A percentile compares a stretch with the other conserved stretches of the same genome.
Evolutionary conservation across 331 rosid species (phyloP).

Genomic region (Arachis monticola): DNA sequence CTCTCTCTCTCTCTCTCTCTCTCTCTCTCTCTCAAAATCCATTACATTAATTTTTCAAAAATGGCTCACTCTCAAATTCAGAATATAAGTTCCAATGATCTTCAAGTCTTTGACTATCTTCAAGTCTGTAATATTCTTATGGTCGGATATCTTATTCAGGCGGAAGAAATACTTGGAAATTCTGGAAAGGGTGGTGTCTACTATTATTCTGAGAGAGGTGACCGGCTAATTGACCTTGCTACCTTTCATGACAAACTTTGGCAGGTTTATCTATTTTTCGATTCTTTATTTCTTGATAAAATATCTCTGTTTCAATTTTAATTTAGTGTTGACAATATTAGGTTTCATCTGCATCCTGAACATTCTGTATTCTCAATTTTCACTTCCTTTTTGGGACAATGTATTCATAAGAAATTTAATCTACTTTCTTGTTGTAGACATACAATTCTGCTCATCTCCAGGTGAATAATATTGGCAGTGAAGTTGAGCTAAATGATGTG

Average conservation of each 20-base stretch:
- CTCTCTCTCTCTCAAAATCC: not conserved
- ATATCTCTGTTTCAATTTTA: not conserved
- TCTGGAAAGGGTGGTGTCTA: slow-evolving; percentile 87
- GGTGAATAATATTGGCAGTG: slow-evolving; percentile 66
- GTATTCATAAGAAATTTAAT: slow-evolving; percentile 25
- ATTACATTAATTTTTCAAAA: not conserved
- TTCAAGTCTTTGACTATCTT: slow-evolving; percentile 37
- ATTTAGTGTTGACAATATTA: slow-evolving; percentile 6
- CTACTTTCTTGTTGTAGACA: slow-evolving; percentile 55
- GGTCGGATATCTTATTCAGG: slow-evolving; percentile 51
- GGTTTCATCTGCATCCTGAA: slow-evolving; percentile 8
- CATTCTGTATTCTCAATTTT: slow-evolving; percentile 1
- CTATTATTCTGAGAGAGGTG: slow-evolving; percentile 96
- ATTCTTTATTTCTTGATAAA: not conserved
- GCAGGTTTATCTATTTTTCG: slow-evolving; percentile 66
- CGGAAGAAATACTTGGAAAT: slow-evolving; percentile 71
- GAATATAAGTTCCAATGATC: slow-evolving; percentile 51
- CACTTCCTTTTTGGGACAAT: slow-evolving; percentile 26
- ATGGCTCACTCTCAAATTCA: slow-evolving; percentile 20
- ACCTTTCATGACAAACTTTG: slow-evolving; percentile 88
- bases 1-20: not conserved
- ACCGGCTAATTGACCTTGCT: slow-evolving; percentile 87
- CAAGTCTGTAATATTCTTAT: slow-evolving; percentile 2
- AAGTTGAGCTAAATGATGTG: slow-evolving; percentile 72
- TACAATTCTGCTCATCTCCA: slow-evolving; percentile 71